phyloP scores from a whole-genome alignment of 805 yeast species.

The Lachancea sp. region DNA sequence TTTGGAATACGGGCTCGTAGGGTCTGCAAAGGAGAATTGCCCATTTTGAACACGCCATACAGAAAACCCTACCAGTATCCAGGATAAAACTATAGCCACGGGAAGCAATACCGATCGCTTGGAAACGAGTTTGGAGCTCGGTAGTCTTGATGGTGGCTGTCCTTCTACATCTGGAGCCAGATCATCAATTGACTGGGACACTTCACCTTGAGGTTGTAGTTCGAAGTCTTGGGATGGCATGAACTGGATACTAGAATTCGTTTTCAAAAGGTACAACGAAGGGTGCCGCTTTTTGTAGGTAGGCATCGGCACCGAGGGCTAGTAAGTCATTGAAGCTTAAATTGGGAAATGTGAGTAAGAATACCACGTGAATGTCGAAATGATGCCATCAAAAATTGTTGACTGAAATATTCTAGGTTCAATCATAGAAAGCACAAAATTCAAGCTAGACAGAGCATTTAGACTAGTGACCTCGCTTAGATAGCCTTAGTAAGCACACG shows the following conservation, averaged over 20 bases:
- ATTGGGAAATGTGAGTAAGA: slow-evolving; percentile 1
- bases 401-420: too few relatives aligned
- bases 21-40: not conserved
- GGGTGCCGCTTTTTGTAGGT: slow-evolving; percentile 29
- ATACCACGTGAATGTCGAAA: not conserved
- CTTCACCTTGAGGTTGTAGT: slow-evolving; percentile 8
- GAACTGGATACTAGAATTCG: slow-evolving; percentile 23
- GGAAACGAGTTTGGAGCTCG: not conserved
- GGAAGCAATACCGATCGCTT: not conserved
- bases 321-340: not conserved
- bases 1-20: not conserved
- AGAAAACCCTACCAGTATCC: slow-evolving; percentile 3
- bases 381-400: not conserved
- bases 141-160: not conserved
- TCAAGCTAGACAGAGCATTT: too few relatives aligned
- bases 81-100: not conserved
- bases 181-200: not conserved
- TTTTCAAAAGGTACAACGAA: slow-evolving; percentile 25
- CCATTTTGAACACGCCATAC: slow-evolving; percentile 1
- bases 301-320: not conserved
- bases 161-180: not conserved
- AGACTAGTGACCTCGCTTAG: too few relatives aligned
- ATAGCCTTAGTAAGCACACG: too few relatives aligned
- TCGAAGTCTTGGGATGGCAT: slow-evolving; percentile 13
- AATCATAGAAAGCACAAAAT: too few relatives aligned